Conservation (phyloP, 495 filamentous ascomycete species). For the Acidomyces sp. region DNA sequence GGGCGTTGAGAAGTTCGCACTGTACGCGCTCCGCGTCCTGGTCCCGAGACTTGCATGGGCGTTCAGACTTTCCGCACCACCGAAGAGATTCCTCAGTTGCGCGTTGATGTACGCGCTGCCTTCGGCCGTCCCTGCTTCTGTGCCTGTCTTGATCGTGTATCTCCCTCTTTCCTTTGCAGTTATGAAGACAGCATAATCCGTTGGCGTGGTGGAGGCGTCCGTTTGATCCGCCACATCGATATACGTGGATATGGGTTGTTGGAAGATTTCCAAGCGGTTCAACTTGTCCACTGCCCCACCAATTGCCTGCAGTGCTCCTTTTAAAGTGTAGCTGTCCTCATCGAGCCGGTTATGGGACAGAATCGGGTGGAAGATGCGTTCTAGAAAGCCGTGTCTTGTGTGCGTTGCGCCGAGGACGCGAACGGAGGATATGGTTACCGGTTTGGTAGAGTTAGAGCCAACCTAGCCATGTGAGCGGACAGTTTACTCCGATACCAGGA, state of each 20-base stretch:
- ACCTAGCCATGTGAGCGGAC: conserved; percentile 42
- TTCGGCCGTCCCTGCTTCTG: conserved; percentile 80
- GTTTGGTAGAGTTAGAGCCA: conserved; percentile 65
- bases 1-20: conserved; percentile 67
- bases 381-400: conserved; percentile 67
- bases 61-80: conserved; percentile 79
- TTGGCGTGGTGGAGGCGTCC: conserved; percentile 45
- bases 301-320: conserved; percentile 60
- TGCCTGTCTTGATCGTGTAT: conserved; percentile 76
- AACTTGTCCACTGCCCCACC: conserved; percentile 57
- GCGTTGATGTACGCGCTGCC: conserved; percentile 80
- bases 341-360: conserved; percentile 52
- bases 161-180: conserved; percentile 64
- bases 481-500: conserved; percentile 14
- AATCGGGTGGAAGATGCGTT: conserved; percentile 63
- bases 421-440: conserved; percentile 66
- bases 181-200: conserved; percentile 67
- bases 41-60: conserved; percentile 78
- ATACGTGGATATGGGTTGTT: conserved; percentile 65
- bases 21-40: conserved; percentile 77
- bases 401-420: conserved; percentile 63
- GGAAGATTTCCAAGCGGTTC: conserved; percentile 74
- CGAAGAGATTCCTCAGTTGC: conserved; percentile 80
- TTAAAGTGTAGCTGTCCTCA: conserved; percentile 56
- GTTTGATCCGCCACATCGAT: conserved; percentile 53